Evolutionary conservation across 257 asterid species (phyloP), one percentile per base, ranked within the genome.

Genomic region (Ehretia macrophylla): DNA sequence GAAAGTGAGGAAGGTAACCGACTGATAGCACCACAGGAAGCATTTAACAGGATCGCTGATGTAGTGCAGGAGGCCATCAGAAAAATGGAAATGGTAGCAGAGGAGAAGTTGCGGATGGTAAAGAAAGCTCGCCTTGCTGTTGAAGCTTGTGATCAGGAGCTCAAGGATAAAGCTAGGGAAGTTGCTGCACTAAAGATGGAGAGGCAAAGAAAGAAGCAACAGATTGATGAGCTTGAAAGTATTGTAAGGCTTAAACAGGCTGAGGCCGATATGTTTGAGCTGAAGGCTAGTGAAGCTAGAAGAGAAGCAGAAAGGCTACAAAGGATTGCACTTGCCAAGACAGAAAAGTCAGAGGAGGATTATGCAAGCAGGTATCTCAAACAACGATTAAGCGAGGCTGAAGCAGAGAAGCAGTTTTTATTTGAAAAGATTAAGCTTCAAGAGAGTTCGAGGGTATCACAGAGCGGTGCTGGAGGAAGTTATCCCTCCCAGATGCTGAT

Each of bases 241-340:
- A 85, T 91, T 1, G 88, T 85, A 51, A 76, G 95, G 59, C 96
- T 91, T 48, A 88, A 85, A 63, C 82, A 80, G 70, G 96, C 95
- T 0, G 98, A 91, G 68, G 96, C 95, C 4, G 96, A 85, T 18
- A 91, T 88, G 98, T 91, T 91, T 45, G 98, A 88, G 60, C 71
- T 78, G 6, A 91, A 91, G 64, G 98, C 98, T 14, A 75, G 75
- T 45, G 96, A 91, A 73, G 98, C 98, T 45, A 75, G 95, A 58
- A 69, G 92, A 46, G 98, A 91, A 77, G 95, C 98, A 23, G 96
- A 91, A 72, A 72, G 94, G 80, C 75, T 91, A 19, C 92, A 85
- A 55, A 76, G 96, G 70, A 88, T 91, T 14, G 85, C 92, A 14
- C 85, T 87, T 19, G 94, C 94, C 49, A 91, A 88, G 77, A 80